Evolutionary conservation across 371 early-diverging fungal genomes (phyloP), one percentile per base, ranked within the genome.

Genomic region (Mucor indicus): DNA sequence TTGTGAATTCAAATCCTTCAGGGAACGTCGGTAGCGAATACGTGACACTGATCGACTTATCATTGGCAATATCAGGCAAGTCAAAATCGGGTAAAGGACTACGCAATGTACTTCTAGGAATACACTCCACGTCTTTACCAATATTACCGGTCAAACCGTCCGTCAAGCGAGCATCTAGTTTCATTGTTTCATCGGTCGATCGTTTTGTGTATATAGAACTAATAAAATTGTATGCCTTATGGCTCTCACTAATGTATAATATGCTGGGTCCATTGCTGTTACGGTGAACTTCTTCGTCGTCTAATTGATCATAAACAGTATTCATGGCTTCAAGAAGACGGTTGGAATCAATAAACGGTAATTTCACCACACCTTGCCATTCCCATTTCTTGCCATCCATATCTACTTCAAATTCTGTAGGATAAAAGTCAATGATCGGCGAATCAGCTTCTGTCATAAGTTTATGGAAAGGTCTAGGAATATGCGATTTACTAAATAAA

Each of bases 371-470:
- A 30, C 92, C 98, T 80, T 99, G 96, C 99, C 99, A 99, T 15
- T 89, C 80, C 77, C 86, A 89, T 67, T 94, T 92, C 70, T 99
- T 99, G 56, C 99, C 99, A 65, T 99, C 98, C 82, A 96, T 72
- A 64, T 99, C 99, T 29, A 92, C 83, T 27, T 88, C 83, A 57
- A 99, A 95, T 24, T 87, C 80, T 24, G 79, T 80, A 20, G 99
- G 99, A 71, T 95, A 99, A 67, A 92, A 90, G 55, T 98, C 95
- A 54, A 86, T 85, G 44, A 98, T 94, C 0, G 88, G 85, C 19
- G 91, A 90, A 21, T 85, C 70, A n/a, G 76, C 77, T 24, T 95
- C 86, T 3, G 81, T 82, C 93, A 98, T 97, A 37, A 99, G 68
- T 25, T 69, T 38, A 38, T 87, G 92, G 71, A 95, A 89, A 10